Evolutionary conservation across 352 stramenopile genomes (phyloP).

Genomic region (Phytophthora crassamura): DNA sequence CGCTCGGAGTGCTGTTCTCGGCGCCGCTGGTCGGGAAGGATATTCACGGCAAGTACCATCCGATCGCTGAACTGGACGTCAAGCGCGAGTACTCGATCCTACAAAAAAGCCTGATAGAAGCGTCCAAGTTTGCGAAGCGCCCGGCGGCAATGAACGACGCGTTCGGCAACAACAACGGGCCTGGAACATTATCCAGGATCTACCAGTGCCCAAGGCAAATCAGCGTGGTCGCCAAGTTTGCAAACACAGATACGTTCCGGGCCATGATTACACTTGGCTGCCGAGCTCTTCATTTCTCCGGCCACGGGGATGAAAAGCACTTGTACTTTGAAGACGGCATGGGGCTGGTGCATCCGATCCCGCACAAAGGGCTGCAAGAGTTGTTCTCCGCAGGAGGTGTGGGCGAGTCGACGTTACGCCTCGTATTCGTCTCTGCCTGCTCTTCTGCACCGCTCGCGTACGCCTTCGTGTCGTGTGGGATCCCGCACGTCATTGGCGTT

Average conservation of each 20-base stretch:
- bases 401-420: constrained; percentile 57
- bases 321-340: constrained; percentile 96
- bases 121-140: constrained; percentile 67
- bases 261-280: constrained; percentile 92
- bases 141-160: constrained; percentile 22
- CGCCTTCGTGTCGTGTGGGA: constrained; percentile 89
- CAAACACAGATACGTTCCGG: constrained; percentile 93
- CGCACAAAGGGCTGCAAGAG: constrained; percentile 71
- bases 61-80: constrained; percentile 90
- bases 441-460: constrained; percentile 78
- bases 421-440: constrained; percentile 86
- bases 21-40: constrained; percentile 93
- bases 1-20: constrained; percentile 94
- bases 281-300: constrained; percentile 94
- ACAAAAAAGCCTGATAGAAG: constrained; percentile 80
- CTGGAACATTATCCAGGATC: constrained; percentile 35
- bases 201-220: constrained; percentile 85
- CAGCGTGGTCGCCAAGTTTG: constrained; percentile 94
- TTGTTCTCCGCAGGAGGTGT: constrained; percentile 65
- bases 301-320: constrained; percentile 92
- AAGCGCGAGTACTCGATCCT: constrained; percentile 83
- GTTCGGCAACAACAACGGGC: constrained; percentile 17
- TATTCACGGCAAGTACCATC: constrained; percentile 87
- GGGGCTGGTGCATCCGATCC: constrained; percentile 80
- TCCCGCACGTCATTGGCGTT: constrained; percentile 93